Evolutionary conservation across 345 rosid genomes (phyloP).

Genomic region (Pugionium dolabratum): DNA sequence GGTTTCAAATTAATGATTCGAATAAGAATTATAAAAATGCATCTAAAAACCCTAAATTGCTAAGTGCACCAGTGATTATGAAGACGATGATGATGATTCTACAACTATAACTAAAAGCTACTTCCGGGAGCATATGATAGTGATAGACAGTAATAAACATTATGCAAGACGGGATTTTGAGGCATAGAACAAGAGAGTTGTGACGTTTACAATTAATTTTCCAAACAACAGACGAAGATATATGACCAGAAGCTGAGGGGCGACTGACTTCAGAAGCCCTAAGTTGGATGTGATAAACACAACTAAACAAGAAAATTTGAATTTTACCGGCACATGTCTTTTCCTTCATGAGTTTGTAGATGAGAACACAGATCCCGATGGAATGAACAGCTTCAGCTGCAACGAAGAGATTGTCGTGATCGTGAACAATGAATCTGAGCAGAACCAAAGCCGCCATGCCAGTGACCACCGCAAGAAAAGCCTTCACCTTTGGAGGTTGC

Average conservation of each 20-base stretch:
- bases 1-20: not conserved
- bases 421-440: conserved; percentile 92
- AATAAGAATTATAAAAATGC: not conserved
- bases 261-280: not conserved
- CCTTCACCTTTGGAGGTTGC: conserved; percentile 98
- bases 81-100: no score
- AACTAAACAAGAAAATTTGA: no score
- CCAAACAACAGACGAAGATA: no score
- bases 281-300: not conserved
- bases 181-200: no score
- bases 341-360: conserved; percentile 93
- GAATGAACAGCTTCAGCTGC: conserved; percentile 99
- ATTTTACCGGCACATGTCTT: conserved; percentile 89
- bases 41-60: conserved; percentile 1
- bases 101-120: no score
- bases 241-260: no score
- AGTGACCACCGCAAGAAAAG: conserved; percentile 83
- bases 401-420: conserved; percentile 97
- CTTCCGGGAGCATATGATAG: no score
- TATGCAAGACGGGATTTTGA: no score
- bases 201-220: no score
- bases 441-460: conserved; percentile 89
- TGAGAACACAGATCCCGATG: conserved; percentile 88
- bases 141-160: no score
- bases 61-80: not conserved